Evolutionary conservation across 495 filamentous ascomycete species (phyloP).

Genomic region (Daldinia decipiens): DNA sequence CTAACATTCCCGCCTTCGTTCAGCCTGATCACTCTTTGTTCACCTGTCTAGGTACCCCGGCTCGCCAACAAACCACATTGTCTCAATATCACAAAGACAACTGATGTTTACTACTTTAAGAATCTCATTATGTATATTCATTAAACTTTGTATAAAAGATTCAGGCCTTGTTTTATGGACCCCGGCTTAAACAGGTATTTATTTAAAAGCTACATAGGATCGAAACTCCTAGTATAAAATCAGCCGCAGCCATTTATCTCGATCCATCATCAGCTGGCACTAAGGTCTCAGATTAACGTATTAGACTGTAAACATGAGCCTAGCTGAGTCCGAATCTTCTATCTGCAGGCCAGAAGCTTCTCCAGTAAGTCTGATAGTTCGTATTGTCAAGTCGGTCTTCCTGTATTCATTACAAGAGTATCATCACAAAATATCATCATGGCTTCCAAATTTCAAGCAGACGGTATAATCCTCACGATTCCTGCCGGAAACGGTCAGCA

Average conservation of each 20-base stretch:
- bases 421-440: conserved; percentile 1
- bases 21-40: background rate
- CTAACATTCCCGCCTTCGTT: no score
- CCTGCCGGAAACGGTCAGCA: background rate
- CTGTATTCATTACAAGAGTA: background rate
- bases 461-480: conserved; percentile 3
- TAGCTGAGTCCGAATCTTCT: background rate
- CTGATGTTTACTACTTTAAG: background rate
- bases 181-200: background rate
- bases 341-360: background rate
- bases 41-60: background rate
- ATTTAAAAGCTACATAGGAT: background rate
- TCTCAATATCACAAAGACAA: background rate
- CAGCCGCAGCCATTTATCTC: background rate
- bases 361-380: background rate
- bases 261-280: background rate
- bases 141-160: background rate
- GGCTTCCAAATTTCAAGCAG: conserved; percentile 1
- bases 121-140: background rate
- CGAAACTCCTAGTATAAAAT: background rate
- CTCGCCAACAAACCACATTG: background rate
- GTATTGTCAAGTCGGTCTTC: background rate
- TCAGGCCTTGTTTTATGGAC: background rate
- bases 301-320: background rate
- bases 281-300: background rate